These are phyloP conservation scores for Diaporthe ilicicola DNA, from an alignment of 2,329 filamentous ascomycete species.

Conservation along the genomic window DNA sequence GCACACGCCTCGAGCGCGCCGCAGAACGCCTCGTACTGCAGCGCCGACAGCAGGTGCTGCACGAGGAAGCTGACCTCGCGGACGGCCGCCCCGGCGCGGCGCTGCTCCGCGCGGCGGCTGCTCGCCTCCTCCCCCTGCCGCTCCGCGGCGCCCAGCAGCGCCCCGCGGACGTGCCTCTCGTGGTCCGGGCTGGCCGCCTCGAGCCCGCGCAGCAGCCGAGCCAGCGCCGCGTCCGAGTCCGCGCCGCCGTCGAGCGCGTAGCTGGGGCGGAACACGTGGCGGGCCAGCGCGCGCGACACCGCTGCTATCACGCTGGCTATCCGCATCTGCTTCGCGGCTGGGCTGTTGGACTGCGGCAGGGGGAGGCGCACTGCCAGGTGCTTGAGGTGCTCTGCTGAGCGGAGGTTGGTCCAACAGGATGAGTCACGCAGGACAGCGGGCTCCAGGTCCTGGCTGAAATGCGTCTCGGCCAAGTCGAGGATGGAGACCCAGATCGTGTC, in stretches of 20 bases:
- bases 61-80: conserved; percentile 46
- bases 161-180: conserved; percentile 44
- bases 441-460: conserved; percentile 45
- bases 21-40: conserved; percentile 44
- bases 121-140: background rate
- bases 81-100: conserved; percentile 44
- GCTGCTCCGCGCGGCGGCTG: conserved; percentile 34
- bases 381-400: conserved; percentile 43
- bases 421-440: conserved; percentile 41
- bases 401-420: conserved; percentile 46
- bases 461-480: conserved; percentile 42
- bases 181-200: conserved; percentile 42
- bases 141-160: conserved; percentile 38
- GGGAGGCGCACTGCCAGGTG: conserved; percentile 43
- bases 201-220: conserved; percentile 42
- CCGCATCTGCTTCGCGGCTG: conserved; percentile 47
- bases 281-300: conserved; percentile 43
- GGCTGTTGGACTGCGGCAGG: conserved; percentile 45
- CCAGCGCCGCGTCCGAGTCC: conserved; percentile 41
- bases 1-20: conserved; percentile 40
- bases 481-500: conserved; percentile 47
- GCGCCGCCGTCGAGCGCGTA: conserved; percentile 42
- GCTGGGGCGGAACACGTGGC: conserved; percentile 46
- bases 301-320: conserved; percentile 45
- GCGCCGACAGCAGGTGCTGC: conserved; percentile 43